A percentile compares a stretch with the other conserved stretches of the same genome.
Conservation (phyloP, 106 monocot species). For the Amphibolis antarctica region DNA sequence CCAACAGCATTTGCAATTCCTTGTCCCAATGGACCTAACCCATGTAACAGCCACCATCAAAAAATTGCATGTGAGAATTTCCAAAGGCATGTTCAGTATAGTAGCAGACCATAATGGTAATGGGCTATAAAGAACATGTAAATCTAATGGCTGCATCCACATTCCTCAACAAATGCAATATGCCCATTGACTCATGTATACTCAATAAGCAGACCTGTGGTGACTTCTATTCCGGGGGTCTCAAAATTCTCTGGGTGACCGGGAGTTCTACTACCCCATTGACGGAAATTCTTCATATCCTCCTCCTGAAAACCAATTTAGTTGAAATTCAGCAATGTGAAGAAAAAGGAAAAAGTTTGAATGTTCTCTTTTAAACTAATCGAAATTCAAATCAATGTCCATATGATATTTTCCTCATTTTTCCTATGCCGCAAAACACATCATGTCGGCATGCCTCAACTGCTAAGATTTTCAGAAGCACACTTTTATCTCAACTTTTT, state of each 20-base stretch:
- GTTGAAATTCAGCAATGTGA: neutral
- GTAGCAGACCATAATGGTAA: neutral
- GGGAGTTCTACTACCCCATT: constrained; percentile 91
- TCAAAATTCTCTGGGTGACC: constrained; percentile 98
- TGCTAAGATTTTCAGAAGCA: no score
- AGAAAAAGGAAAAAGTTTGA: neutral
- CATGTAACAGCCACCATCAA: neutral
- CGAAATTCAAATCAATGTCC: no score
- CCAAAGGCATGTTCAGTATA: neutral
- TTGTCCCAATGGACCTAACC: constrained; percentile 72
- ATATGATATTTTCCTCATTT: no score
- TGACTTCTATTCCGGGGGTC: constrained; percentile 87
- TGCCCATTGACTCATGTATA: neutral
- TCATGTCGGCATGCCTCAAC: no score
- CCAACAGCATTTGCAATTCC: constrained; percentile 86
- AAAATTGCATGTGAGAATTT: neutral
- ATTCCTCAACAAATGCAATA: neutral
- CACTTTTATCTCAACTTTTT: no score
- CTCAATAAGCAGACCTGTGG: constrained; percentile 54
- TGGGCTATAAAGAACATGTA: neutral
- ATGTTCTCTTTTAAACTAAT: no score
- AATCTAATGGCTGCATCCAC: neutral
- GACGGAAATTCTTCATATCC: constrained; percentile 74
- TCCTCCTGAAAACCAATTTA: constrained; percentile 37
- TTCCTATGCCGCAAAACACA: no score